A percentile compares a stretch with the other conserved stretches of the same genome.
Evolutionary conservation across 31 red algal genomes (phyloP).

Genomic region (Asparagopsis taxiformis): DNA sequence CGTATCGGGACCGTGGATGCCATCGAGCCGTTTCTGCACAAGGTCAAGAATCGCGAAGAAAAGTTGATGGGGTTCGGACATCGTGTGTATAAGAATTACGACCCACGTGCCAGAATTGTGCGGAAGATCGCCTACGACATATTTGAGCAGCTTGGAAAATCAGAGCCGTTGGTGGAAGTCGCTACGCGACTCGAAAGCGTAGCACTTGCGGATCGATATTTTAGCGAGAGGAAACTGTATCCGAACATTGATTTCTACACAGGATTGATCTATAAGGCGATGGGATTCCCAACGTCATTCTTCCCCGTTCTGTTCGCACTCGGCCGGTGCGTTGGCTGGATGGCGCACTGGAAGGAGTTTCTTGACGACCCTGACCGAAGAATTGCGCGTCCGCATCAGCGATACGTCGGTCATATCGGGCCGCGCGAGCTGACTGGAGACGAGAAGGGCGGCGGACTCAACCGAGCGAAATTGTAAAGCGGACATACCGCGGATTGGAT

Average conservation of each 20-base stretch:
- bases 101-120: constrained; percentile 87
- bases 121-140: constrained; percentile 51
- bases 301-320: constrained; percentile 91
- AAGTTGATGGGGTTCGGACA: constrained; percentile 97
- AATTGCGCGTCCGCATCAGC: constrained; percentile 74
- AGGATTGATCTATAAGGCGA: constrained; percentile 87
- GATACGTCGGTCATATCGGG: constrained; percentile 44
- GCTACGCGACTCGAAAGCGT: constrained; percentile 76
- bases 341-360: constrained; percentile 92
- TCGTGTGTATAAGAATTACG: constrained; percentile 91
- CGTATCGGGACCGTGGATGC: constrained; percentile 56
- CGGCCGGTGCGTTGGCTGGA: constrained; percentile 78
- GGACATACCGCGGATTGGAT: too few relatives aligned
- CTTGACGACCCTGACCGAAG: constrained; percentile 65
- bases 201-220: constrained; percentile 84
- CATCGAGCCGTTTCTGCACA: constrained; percentile 52
- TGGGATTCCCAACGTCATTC: constrained; percentile 68
- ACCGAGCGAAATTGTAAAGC: too few relatives aligned
- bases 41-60: constrained; percentile 70
- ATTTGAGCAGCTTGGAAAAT: constrained; percentile 19
- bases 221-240: constrained; percentile 78
- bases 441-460: too few relatives aligned
- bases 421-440: constrained; percentile 36
- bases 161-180: constrained; percentile 61
- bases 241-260: constrained; percentile 99